Evolutionary conservation across 78 protist species (phyloP).

Genomic region (Dictyostelium brefeldianum): DNA sequence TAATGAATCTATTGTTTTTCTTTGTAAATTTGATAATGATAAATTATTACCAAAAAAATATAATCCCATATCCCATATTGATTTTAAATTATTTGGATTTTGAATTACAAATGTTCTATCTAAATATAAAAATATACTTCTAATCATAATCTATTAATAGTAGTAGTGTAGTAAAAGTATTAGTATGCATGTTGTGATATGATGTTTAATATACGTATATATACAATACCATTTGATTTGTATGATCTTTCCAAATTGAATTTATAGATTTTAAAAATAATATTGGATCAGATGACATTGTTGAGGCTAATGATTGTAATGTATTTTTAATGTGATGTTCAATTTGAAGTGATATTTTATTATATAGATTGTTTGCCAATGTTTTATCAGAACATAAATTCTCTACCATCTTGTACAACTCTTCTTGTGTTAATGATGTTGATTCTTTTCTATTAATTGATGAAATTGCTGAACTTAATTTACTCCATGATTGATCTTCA

Average conservation of each 20-base stretch:
- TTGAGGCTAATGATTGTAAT: neutral
- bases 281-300: neutral
- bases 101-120: conserved; percentile 92
- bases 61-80: conserved; percentile 92
- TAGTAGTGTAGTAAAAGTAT: neutral
- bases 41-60: conserved; percentile 71
- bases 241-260: conserved; percentile 67
- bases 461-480: conserved; percentile 43
- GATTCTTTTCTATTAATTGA: conserved; percentile 40
- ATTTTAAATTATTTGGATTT: conserved; percentile 21
- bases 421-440: conserved; percentile 37
- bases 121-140: conserved; percentile 89
- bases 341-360: conserved; percentile 17
- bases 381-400: conserved; percentile 54
- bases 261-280: conserved; percentile 11
- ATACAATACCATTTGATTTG: conserved; percentile 66
- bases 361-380: conserved; percentile 14
- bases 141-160: conserved; percentile 68
- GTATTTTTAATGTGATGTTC: conserved; percentile 15
- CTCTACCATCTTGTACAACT: conserved; percentile 71
- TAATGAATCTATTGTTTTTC: conserved; percentile 47
- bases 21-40: conserved; percentile 38
- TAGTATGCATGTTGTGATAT: neutral
- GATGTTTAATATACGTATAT: neutral
- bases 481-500: conserved; percentile 63